phyloP scores from a whole-genome alignment of 371 early-diverging fungal genomes.

The Mortierella sp. region DNA sequence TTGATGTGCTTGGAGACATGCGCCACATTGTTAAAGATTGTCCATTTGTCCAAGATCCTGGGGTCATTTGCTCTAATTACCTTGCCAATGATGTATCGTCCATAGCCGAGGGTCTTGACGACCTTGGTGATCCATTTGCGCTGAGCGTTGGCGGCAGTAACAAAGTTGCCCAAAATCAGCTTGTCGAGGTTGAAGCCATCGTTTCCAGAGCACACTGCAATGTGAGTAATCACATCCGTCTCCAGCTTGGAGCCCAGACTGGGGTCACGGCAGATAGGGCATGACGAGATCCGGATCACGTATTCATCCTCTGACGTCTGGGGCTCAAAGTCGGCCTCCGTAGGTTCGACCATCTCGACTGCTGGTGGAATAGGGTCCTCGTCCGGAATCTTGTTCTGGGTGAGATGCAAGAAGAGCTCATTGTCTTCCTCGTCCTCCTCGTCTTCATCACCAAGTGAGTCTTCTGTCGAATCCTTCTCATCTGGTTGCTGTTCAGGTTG shows the following conservation, averaged over 20 bases:
- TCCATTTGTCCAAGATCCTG: background rate
- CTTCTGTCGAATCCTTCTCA: constrained; percentile 45
- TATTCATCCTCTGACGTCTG: constrained; percentile 66
- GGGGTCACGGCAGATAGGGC: constrained; percentile 81
- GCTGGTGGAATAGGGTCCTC: constrained; percentile 11
- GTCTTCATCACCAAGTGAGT: constrained; percentile 32
- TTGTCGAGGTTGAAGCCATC: constrained; percentile 75
- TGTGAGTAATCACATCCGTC: constrained; percentile 84
- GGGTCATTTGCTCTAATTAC: constrained; percentile 30
- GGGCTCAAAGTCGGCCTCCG: constrained; percentile 51
- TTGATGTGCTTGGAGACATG: too few relatives aligned
- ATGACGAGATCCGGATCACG: constrained; percentile 73
- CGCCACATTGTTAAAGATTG: background rate
- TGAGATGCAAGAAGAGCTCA: constrained; percentile 50
- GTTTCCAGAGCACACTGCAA: constrained; percentile 79
- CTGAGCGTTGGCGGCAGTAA: constrained; percentile 83
- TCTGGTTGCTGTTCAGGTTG: constrained; percentile 10
- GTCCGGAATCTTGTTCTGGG: constrained; percentile 26
- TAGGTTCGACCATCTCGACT: constrained; percentile 43
- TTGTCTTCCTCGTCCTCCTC: constrained; percentile 47
- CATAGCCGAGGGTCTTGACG: constrained; percentile 81
- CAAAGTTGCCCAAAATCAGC: constrained; percentile 82
- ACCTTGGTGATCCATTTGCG: constrained; percentile 87
- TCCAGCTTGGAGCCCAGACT: constrained; percentile 70
- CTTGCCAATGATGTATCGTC: constrained; percentile 77